These are phyloP conservation scores for Triglochin maritima DNA, from an alignment of 106 monocot species.

Conservation along the genomic window DNA sequence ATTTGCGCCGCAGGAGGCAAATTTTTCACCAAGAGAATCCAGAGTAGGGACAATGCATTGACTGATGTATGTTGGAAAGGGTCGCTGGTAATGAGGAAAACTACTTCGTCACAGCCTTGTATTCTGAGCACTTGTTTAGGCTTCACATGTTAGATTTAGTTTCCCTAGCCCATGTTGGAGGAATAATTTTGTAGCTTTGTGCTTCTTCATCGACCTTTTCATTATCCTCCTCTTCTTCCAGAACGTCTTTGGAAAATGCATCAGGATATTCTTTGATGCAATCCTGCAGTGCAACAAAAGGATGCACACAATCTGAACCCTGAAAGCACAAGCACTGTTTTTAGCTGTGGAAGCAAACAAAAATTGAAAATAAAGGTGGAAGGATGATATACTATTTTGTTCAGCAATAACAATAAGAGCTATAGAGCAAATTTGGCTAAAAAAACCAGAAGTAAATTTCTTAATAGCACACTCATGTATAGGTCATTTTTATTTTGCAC, in stretches of 20 bases:
- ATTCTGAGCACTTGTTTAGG: background rate
- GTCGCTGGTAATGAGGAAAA: background rate
- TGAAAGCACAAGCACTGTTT: conserved; percentile 5
- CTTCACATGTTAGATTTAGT: background rate
- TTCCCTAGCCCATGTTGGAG: conserved; percentile 3
- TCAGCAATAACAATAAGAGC: too few species aligned
- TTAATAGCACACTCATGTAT: too few species aligned
- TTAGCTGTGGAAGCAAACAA: too few species aligned
- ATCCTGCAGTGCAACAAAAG: conserved; percentile 77
- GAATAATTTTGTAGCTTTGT: background rate
- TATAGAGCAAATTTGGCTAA: too few species aligned
- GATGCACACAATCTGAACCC: conserved; percentile 91
- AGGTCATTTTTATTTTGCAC: too few species aligned
- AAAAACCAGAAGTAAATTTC: too few species aligned
- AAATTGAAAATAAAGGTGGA: too few species aligned
- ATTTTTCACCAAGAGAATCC: too few species aligned
- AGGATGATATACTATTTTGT: too few species aligned
- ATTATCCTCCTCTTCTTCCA: conserved; percentile 45
- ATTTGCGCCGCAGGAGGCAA: too few species aligned
- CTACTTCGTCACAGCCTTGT: background rate
- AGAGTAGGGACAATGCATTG: too few species aligned
- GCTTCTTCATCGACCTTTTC: conserved; percentile 14
- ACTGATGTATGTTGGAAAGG: too few species aligned
- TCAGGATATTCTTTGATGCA: conserved; percentile 85
- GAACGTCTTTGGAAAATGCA: conserved; percentile 78